Base-by-base conservation (phyloP, 148 eudicot genomes). In the Drosera capensis region DNA sequence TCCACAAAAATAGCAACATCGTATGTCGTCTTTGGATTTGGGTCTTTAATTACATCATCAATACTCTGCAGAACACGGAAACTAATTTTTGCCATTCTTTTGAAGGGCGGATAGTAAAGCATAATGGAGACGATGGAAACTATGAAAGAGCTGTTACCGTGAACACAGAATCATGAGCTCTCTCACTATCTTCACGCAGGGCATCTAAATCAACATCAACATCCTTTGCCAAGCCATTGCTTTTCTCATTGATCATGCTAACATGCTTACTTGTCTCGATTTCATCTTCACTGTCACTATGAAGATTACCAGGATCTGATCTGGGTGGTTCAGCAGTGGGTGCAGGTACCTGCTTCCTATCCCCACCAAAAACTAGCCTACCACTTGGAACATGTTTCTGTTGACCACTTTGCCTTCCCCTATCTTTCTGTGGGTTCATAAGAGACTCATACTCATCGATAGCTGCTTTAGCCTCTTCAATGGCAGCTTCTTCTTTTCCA, bases 391-490 rank as follows among this genome's bases (percentile, higher is more conserved):
- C 38, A 54, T 51, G 67, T 28, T 15, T 55, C 38, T 70, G 62
- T 39, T 19, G 20, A 23, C 52, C 59, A 64, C 60, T 55, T 24
- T 23, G 54, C 19, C 50, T 63, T 38, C 14, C 70, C 49, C 59
- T 53, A 55, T 57, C 77, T 22, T 57, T 70, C 35, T 54, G 57
- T 39, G 72, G 63, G 46, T 70, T 70, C 57, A 84, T 58, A 34
- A 59, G 13, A 9, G 38, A 58, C 30, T 85, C 88, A 55, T 71
- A 92, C 40, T 85, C 94, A 38, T 81, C 67, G 30, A 85, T 68
- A 57, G 94, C 99, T 64, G 54, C 60, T 52, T 63, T 70, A 26
- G 94, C 95, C 79, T 92, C 99, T 67, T 79, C 79, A 61, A 55
- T 67, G 26, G 94, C 94, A 45, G 80, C 80, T 45, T 76, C 56